Conservation (phyloP, 2,329 filamentous ascomycete genomes). For the Magnaporthiopsis rhizophila region DNA sequence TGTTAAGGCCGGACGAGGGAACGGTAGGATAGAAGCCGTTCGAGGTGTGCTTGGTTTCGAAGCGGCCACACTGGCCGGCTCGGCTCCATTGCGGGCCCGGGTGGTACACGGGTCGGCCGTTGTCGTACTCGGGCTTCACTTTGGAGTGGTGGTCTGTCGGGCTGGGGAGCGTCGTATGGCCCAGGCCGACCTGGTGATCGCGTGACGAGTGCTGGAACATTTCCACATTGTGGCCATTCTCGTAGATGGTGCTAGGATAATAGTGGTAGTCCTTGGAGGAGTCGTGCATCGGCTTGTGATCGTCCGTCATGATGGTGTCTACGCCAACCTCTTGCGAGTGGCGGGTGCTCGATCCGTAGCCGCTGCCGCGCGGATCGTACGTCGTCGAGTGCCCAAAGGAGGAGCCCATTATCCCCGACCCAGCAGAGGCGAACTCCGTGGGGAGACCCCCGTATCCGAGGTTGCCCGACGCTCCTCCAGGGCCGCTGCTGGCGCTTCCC, state of each 20-base stretch:
- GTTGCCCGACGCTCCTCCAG: slow-evolving; percentile 54
- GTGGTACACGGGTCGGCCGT: slow-evolving; percentile 37
- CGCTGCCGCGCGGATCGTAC: slow-evolving; percentile 32
- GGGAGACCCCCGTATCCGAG: slow-evolving; percentile 37
- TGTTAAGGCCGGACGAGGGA: slow-evolving; percentile 36
- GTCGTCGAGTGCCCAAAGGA: slow-evolving; percentile 22
- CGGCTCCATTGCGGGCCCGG: slow-evolving; percentile 30
- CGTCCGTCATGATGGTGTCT: slow-evolving; percentile 44
- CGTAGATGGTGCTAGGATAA: slow-evolving; percentile 43
- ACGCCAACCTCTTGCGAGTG: slow-evolving; percentile 41
- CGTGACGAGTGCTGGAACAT: slow-evolving; percentile 34
- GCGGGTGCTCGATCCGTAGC: slow-evolving; percentile 31
- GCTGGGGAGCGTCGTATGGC: slow-evolving; percentile 9
- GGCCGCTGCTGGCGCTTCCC: slow-evolving; percentile 60
- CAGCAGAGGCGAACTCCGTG: slow-evolving; percentile 26
- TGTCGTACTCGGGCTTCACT: slow-evolving; percentile 43
- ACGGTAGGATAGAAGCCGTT: slow-evolving; percentile 46
- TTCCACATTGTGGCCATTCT: slow-evolving; percentile 36
- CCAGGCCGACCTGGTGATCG: slow-evolving; percentile 20
- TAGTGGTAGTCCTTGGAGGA: slow-evolving; percentile 46
- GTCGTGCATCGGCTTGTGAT: slow-evolving; percentile 40
- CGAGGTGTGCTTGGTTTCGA: slow-evolving; percentile 44
- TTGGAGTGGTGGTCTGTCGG: slow-evolving; percentile 23
- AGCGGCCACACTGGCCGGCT: slow-evolving; percentile 34
- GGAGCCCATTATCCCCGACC: slow-evolving; percentile 30